A percentile compares a stretch with the other conserved stretches of the same genome.
phyloP scores from a whole-genome alignment of 495 filamentous ascomycete genomes.

The Extremus antarcticus region DNA sequence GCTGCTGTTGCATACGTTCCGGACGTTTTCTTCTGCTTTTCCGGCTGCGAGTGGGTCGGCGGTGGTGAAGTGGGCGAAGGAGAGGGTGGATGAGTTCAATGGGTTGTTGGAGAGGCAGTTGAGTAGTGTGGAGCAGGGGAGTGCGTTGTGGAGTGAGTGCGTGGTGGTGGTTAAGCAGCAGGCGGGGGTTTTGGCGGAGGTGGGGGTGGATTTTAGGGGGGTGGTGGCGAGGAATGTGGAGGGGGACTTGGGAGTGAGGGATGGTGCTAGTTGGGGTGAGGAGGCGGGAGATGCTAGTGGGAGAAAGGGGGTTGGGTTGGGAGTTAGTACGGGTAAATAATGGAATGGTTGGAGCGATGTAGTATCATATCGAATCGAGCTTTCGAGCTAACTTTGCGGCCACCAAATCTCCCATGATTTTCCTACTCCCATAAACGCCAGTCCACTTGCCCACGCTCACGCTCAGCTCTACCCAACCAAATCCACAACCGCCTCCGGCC shows the following conservation, averaged over 20 bases:
- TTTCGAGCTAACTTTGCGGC: too few species aligned
- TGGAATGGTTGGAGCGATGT: too few species aligned
- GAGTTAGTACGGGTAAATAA: too few species aligned
- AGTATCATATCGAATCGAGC: neutral
- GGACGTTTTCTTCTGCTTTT: slow-evolving; percentile 44
- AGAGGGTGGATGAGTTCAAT: slow-evolving; percentile 85
- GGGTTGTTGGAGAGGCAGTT: slow-evolving; percentile 68
- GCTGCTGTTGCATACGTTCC: slow-evolving; percentile 17
- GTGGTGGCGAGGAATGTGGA: slow-evolving; percentile 38
- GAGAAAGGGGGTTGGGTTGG: neutral
- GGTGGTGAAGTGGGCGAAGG: slow-evolving; percentile 92
- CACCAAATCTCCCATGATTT: too few species aligned
- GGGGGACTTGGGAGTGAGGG: neutral
- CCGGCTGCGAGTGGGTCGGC: slow-evolving; percentile 50
- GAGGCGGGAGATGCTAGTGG: neutral
- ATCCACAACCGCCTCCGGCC: slow-evolving; percentile 32
- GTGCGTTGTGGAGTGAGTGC: slow-evolving; percentile 67
- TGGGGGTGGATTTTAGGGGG: slow-evolving; percentile 81
- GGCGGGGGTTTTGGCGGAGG: slow-evolving; percentile 66
- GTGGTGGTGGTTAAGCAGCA: slow-evolving; percentile 72
- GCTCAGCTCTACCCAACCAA: slow-evolving; percentile 20
- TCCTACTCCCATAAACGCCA: too few species aligned
- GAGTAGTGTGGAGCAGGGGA: slow-evolving; percentile 60
- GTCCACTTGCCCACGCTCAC: too few species aligned
- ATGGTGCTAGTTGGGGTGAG: slow-evolving; percentile 1